Percentiles rank a stretch among this genome's conserved stretches.
Conservation (phyloP, 2,329 filamentous ascomycete species). For the Dothiorella sarmentorum region DNA sequence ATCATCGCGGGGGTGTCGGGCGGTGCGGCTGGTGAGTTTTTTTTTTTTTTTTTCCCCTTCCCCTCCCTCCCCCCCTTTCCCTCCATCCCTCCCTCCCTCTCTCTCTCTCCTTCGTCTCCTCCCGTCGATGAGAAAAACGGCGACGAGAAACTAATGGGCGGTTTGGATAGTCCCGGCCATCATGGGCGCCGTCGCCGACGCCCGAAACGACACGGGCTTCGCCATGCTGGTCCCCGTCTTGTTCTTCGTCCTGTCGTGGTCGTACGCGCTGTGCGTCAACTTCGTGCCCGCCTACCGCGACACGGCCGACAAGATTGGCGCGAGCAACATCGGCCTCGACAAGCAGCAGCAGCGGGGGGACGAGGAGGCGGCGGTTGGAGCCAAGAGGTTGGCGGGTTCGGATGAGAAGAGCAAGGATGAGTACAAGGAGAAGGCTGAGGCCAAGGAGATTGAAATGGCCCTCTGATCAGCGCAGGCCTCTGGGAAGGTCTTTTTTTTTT, state of each 20-base stretch:
- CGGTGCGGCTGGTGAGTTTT: constrained; percentile 51
- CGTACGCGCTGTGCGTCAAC: constrained; percentile 53
- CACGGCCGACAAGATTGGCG: constrained; percentile 57
- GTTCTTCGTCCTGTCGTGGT: constrained; percentile 48
- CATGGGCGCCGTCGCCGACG: constrained; percentile 64
- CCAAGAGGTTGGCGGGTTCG: constrained; percentile 33
- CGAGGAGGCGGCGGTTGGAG: constrained; percentile 29
- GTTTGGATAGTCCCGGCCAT: constrained; percentile 60
- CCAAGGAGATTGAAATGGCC: constrained; percentile 33
- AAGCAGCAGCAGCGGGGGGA: constrained; percentile 25
- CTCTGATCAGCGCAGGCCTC: constrained; percentile 32
- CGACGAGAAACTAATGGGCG: too few species aligned
- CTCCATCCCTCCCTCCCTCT: too few species aligned
- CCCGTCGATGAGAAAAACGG: constrained; percentile 25
- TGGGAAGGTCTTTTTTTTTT: too few species aligned
- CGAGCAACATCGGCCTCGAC: constrained; percentile 46
- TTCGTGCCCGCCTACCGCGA: constrained; percentile 62
- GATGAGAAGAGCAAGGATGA: constrained; percentile 27
- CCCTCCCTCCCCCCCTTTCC: too few species aligned
- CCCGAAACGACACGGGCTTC: constrained; percentile 55
- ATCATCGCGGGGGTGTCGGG: constrained; percentile 70
- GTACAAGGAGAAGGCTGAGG: constrained; percentile 31
- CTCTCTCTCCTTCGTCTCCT: too few species aligned
- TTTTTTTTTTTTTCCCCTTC: too few species aligned
- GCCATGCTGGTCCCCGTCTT: constrained; percentile 65